Percentiles rank a stretch among this genome's conserved stretches.
phyloP scores from a whole-genome alignment of 371 early-diverging fungal genomes.

The Apophysomyces trapeziformis region DNA sequence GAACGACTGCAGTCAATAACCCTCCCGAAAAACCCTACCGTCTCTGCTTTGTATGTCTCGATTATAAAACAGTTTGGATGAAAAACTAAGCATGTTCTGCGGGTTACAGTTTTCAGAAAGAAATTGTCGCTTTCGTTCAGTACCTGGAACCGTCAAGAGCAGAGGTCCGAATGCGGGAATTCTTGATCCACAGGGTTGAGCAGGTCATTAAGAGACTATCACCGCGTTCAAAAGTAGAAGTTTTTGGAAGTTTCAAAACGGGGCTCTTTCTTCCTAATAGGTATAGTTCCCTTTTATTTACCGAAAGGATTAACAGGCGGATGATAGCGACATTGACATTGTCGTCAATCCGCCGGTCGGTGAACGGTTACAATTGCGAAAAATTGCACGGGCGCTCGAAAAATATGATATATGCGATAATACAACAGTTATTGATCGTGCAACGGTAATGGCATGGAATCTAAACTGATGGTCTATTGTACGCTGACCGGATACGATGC shows the following conservation, averaged over 20 bases:
- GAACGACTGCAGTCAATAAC: conserved; percentile 12
- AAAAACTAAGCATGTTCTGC: neutral
- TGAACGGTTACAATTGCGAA: conserved; percentile 10
- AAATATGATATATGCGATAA: conserved; percentile 21
- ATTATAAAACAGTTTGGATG: neutral
- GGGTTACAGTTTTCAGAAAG: conserved; percentile 27
- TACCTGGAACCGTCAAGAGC: conserved; percentile 81
- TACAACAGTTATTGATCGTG: conserved; percentile 56
- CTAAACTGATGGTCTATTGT: neutral
- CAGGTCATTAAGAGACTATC: conserved; percentile 46
- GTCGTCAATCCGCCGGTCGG: conserved; percentile 52
- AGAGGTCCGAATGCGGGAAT: conserved; percentile 77
- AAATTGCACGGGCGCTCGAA: conserved; percentile 24
- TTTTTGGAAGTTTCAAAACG: conserved; percentile 91
- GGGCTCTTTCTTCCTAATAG: conserved; percentile 82
- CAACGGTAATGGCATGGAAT: conserved; percentile 48
- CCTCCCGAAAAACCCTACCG: conserved; percentile 9
- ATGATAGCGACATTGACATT: conserved; percentile 79
- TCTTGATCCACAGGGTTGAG: conserved; percentile 68
- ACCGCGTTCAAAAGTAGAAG: conserved; percentile 50
- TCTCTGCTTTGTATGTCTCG: conserved; percentile 14
- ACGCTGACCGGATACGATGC: neutral
- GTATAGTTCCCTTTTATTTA: conserved; percentile 30
- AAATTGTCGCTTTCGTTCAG: conserved; percentile 31
- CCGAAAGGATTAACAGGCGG: neutral